These are phyloP conservation scores for Lentinula detonsa DNA, from an alignment of 768 basidiomycete genomes.

Conservation along the genomic window DNA sequence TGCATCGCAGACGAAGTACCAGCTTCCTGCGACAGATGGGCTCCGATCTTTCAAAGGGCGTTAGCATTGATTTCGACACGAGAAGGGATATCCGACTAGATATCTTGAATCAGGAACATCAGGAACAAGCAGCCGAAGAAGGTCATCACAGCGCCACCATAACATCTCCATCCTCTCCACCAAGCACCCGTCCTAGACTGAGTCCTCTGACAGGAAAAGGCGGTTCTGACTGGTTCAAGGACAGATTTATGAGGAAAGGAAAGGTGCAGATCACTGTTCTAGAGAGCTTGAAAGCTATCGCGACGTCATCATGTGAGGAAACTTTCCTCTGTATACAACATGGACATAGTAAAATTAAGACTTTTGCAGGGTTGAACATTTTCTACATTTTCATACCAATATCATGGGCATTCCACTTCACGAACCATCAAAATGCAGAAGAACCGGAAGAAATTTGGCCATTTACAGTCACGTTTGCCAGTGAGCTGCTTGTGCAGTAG, in stretches of 20 bases:
- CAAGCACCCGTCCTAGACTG: neutral
- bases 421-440: neutral
- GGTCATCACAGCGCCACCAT: neutral
- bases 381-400: slow-evolving; percentile 55
- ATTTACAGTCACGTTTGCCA: slow-evolving; percentile 31
- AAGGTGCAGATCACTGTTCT: slow-evolving; percentile 36
- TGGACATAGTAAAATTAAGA: neutral
- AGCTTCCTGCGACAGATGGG: neutral
- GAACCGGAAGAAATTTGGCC: slow-evolving; percentile 21
- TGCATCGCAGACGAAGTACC: neutral
- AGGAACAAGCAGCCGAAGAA: neutral
- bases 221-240: neutral
- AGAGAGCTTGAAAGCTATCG: slow-evolving; percentile 39
- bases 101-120: neutral
- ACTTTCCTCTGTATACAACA: neutral
- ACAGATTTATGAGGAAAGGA: slow-evolving; percentile 21
- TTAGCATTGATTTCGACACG: neutral
- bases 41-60: neutral
- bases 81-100: neutral
- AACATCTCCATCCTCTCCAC: neutral
- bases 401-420: slow-evolving; percentile 57
- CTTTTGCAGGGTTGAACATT: slow-evolving; percentile 45
- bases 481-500: slow-evolving; percentile 17
- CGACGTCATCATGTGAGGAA: slow-evolving; percentile 30
- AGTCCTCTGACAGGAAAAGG: neutral